Evolutionary conservation across 2,329 filamentous ascomycete genomes (phyloP), one percentile per base, ranked within the genome.

Genomic region (Neofusicoccum cordaticola): DNA sequence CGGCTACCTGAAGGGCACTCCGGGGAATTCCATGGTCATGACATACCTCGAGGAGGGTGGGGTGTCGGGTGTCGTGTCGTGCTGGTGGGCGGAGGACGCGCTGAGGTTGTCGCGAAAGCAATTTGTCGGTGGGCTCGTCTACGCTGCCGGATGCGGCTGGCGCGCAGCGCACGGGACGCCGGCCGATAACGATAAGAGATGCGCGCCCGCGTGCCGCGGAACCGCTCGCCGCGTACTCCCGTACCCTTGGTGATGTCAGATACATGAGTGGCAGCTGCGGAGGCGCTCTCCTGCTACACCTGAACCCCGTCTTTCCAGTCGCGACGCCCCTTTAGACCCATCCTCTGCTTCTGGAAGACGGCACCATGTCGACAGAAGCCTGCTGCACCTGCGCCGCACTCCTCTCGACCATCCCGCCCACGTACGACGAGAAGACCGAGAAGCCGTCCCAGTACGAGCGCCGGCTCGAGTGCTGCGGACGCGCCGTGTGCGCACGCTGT

Each of bases 341-440:
- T 27, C 48, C 4, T 11, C 11, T 15, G 9, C 11, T 37, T 58
- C 4, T 42, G 34, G 4, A 41, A n/a, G 44, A 50, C 22, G 35
- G 39, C 57, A 60, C 60, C 56, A 73, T 73, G 71, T 67, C 68
- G 11, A 63, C 68, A 41, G 79, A 82, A 74, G 82, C 84, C 13
- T 92, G 90, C 77, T 91, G 89, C 73, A 92, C 88, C 22, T 93
- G 90, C 76, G 87, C 89, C 35, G 81, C 81, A 27, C 77, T 88
- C 31, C 83, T 92, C 31, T 80, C 83, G 48, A 79, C 83, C 4
- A 80, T 85, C 35, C 81, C 83, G 60, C 80, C 82, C 39, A 79
- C 81, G 34, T 82, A 82, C 70, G 78, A 84, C 68, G 81, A 83
- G 65, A 82, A 83, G 71, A 82, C 80, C 44, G 88, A 89, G 78